Conservation (phyloP, 345 rosid species). For the Noccaea caerulescens region DNA sequence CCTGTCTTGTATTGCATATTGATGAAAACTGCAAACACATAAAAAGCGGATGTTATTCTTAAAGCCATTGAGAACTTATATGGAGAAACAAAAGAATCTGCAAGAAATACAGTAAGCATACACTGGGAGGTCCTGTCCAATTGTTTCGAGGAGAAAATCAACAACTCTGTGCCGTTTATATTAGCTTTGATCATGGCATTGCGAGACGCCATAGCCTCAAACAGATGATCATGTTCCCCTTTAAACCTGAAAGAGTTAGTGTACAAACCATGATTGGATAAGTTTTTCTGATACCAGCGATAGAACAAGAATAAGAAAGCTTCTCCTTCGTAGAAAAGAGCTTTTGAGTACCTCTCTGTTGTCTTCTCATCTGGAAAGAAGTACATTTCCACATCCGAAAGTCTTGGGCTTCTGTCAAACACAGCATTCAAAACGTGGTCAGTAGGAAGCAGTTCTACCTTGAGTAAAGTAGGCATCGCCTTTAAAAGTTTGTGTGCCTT, state of each 20-base stretch:
- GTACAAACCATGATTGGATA: constrained; percentile 5
- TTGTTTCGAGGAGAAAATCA: constrained; percentile 64
- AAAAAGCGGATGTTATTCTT: constrained; percentile 4
- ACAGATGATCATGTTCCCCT: constrained; percentile 40
- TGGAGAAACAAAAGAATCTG: constrained; percentile 12
- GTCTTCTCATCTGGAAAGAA: constrained; percentile 54
- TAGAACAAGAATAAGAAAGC: constrained; percentile 26
- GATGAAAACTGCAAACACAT: constrained; percentile 28
- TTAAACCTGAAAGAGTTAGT: constrained; percentile 38
- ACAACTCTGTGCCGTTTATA: constrained; percentile 54
- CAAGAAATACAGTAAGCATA: constrained; percentile 38
- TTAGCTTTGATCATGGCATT: constrained; percentile 50
- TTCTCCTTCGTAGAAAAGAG: constrained; percentile 11
- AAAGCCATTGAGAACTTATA: background rate
- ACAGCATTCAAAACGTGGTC: constrained; percentile 36
- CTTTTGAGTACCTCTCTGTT: constrained; percentile 52
- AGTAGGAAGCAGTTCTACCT: constrained; percentile 54
- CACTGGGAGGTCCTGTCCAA: constrained; percentile 57
- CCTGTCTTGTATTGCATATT: constrained; percentile 24
- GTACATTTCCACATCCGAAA: constrained; percentile 55
- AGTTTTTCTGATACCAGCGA: background rate
- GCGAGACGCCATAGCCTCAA: constrained; percentile 45
- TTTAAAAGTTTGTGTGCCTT: constrained; percentile 52
- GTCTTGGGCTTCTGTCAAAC: constrained; percentile 47
- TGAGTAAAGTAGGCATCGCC: constrained; percentile 54